These are phyloP conservation scores for Peniophora sp. DNA, from an alignment of 1,284 basidiomycete genomes.

Conservation along the genomic window DNA sequence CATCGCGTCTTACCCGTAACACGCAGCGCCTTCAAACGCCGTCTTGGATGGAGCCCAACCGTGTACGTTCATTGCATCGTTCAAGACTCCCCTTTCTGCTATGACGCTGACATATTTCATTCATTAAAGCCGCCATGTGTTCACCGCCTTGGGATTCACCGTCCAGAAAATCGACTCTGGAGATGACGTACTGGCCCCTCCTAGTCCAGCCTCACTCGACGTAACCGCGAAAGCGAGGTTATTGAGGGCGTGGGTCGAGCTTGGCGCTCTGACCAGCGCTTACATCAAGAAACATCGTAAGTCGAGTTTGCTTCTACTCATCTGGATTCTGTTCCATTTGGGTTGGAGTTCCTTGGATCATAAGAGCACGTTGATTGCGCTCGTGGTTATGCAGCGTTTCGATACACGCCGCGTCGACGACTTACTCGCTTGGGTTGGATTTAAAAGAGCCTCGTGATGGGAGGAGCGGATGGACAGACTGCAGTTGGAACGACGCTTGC, in stretches of 20 bases:
- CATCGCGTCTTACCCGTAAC: slow-evolving; percentile 44
- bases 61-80: slow-evolving; percentile 42
- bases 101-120: background rate
- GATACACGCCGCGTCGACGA: too few species aligned
- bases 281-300: slow-evolving; percentile 35
- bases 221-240: slow-evolving; percentile 35
- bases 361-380: background rate
- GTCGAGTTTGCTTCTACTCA: background rate
- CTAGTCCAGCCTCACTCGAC: background rate
- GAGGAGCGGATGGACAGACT: too few species aligned
- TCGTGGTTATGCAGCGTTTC: too few species aligned
- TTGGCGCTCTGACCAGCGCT: slow-evolving; percentile 56
- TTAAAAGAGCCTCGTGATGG: too few species aligned
- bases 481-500: too few species aligned
- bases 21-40: slow-evolving; percentile 48
- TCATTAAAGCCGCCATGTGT: slow-evolving; percentile 38
- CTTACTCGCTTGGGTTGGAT: too few species aligned
- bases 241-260: slow-evolving; percentile 70
- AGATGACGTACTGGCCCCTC: background rate
- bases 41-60: slow-evolving; percentile 56
- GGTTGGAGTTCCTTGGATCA: background rate
- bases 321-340: background rate
- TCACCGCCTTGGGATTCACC: slow-evolving; percentile 51
- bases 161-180: slow-evolving; percentile 16
- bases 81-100: slow-evolving; percentile 4